phyloP scores from a whole-genome alignment of 2,329 filamentous ascomycete genomes.

The Aspergillus pseudoviridinutans region DNA sequence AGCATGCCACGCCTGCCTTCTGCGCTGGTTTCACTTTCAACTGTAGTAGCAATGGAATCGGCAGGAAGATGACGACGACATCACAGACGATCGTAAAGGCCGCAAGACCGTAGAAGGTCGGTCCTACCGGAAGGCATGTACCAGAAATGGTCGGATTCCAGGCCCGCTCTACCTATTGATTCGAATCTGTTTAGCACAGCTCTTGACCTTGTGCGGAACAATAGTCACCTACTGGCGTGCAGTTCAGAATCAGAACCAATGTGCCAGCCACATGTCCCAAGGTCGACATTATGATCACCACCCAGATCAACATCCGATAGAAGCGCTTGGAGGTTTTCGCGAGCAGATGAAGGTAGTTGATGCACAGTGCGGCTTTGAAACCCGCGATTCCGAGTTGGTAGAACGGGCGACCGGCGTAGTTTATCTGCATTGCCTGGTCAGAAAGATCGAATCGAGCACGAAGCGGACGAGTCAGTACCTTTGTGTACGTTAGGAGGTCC shows the following conservation, averaged over 20 bases:
- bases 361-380: slow-evolving; percentile 53
- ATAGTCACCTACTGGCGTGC: slow-evolving; percentile 39
- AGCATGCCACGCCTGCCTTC: slow-evolving; percentile 49
- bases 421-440: slow-evolving; percentile 32
- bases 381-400: slow-evolving; percentile 55
- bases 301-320: slow-evolving; percentile 47
- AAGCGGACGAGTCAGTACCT: slow-evolving; percentile 15
- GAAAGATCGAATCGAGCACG: background rate
- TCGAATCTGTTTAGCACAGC: background rate
- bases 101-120: slow-evolving; percentile 51
- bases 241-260: slow-evolving; percentile 50
- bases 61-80: slow-evolving; percentile 48
- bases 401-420: slow-evolving; percentile 52
- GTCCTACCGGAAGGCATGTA: slow-evolving; percentile 44
- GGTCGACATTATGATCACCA: slow-evolving; percentile 43
- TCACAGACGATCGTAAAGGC: slow-evolving; percentile 52
- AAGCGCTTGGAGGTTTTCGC: slow-evolving; percentile 44
- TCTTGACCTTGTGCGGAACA: background rate
- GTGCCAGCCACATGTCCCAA: slow-evolving; percentile 48
- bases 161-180: slow-evolving; percentile 34
- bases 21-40: slow-evolving; percentile 48
- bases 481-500: slow-evolving; percentile 45
- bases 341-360: slow-evolving; percentile 52
- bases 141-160: slow-evolving; percentile 44
- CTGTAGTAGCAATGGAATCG: slow-evolving; percentile 48